Percentiles rank a stretch among this genome's conserved stretches.
phyloP scores from a whole-genome alignment of 495 filamentous ascomycete species.

The Bryoglossum gracile region DNA sequence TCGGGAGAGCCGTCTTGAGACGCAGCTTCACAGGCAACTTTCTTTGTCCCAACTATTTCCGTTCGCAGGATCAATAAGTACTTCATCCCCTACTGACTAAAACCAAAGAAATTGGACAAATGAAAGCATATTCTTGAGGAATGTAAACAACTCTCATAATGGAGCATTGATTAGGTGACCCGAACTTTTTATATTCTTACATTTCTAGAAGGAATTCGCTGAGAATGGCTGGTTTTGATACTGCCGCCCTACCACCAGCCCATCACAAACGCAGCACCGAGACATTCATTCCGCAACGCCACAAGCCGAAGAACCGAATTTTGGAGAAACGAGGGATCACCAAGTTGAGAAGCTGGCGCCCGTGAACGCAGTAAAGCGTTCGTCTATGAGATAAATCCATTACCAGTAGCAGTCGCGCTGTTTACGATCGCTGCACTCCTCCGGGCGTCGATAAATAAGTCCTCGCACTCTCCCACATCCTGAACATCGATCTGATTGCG shows the following conservation, averaged over 20 bases:
- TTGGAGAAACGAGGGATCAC: slow-evolving; percentile 7
- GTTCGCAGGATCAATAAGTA: slow-evolving; percentile 10
- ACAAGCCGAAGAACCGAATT: slow-evolving; percentile 12
- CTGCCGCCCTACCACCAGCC: background rate
- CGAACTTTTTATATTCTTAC: slow-evolving; percentile 17
- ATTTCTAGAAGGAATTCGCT: slow-evolving; percentile 16
- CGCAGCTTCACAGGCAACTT: slow-evolving; percentile 14
- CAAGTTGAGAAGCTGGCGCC: slow-evolving; percentile 1
- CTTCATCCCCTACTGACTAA: slow-evolving; percentile 10
- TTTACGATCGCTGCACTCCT: slow-evolving; percentile 68
- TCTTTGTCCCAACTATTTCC: slow-evolving; percentile 19
- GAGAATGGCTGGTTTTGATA: slow-evolving; percentile 5
- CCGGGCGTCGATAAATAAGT: slow-evolving; percentile 83
- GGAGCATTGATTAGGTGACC: slow-evolving; percentile 9
- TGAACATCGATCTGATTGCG: slow-evolving; percentile 67
- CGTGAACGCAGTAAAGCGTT: slow-evolving; percentile 14
- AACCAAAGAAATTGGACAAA: slow-evolving; percentile 8
- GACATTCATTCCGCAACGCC: slow-evolving; percentile 22
- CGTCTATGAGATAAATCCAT: slow-evolving; percentile 44
- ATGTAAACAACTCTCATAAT: slow-evolving; percentile 13
- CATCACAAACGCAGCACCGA: slow-evolving; percentile 16
- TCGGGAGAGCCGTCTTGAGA: slow-evolving; percentile 24
- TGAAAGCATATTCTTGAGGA: slow-evolving; percentile 6
- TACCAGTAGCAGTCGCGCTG: slow-evolving; percentile 53
- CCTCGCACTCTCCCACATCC: slow-evolving; percentile 83